Percentiles rank a stretch among this genome's conserved stretches.
These are phyloP conservation scores for Hebeloma cylindrosporum DNA, from an alignment of 768 basidiomycete genomes.

Conservation along the genomic window DNA sequence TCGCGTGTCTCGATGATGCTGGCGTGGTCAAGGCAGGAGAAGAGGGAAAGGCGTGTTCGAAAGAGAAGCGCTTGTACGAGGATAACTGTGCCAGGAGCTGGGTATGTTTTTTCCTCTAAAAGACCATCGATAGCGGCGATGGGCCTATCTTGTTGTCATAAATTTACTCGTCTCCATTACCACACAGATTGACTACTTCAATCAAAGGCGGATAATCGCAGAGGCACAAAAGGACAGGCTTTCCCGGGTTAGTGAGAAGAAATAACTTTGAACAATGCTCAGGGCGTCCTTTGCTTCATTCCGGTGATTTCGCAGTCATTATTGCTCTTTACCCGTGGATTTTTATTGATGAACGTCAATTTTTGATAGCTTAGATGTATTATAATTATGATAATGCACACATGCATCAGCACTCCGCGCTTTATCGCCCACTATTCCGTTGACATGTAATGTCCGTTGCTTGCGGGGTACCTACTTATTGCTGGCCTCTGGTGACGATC, in stretches of 20 bases:
- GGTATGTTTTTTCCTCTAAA: conserved; percentile 49
- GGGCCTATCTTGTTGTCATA: conserved; percentile 1
- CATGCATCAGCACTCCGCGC: too few species aligned
- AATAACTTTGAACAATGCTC: background rate
- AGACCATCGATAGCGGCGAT: too few species aligned
- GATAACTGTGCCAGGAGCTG: conserved; percentile 84
- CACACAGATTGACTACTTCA: conserved; percentile 97
- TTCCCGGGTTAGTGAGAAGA: conserved; percentile 41
- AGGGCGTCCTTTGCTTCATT: background rate
- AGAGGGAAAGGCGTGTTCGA: conserved; percentile 63
- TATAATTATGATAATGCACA: too few species aligned
- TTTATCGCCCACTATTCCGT: too few species aligned
- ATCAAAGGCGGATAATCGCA: conserved; percentile 81
- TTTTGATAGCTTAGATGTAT: too few species aligned
- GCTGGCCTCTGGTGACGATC: too few species aligned
- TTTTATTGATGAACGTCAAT: background rate
- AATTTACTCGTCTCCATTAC: conserved; percentile 2
- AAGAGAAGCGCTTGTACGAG: conserved; percentile 62
- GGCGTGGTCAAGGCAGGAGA: conserved; percentile 70
- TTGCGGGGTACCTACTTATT: too few species aligned
- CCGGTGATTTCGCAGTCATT: conserved; percentile 17
- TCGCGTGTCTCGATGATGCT: conserved; percentile 73
- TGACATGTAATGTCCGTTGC: too few species aligned
- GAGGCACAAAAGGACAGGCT: conserved; percentile 77
- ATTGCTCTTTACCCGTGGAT: background rate